Evolutionary conservation across 2,329 filamentous ascomycete species (phyloP), one percentile per base, ranked within the genome.

Genomic region (Monilinia laxa): DNA sequence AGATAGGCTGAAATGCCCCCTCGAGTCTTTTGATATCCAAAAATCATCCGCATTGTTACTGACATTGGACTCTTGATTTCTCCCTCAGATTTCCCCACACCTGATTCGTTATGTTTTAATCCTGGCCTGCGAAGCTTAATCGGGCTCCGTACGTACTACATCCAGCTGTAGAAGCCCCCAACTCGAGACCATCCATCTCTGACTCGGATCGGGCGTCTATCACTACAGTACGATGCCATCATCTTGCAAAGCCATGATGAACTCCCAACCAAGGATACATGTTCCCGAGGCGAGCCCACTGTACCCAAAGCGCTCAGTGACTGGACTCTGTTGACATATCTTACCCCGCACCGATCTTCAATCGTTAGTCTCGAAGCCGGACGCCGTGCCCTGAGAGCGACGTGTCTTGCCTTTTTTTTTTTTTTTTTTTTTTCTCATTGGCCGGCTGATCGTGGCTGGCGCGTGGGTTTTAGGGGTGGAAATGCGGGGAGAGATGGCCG

Each of bases 321-420:
- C 56, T 20, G 4, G 28, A 45, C 23, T 31, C 35, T 42, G 4
- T 14, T 16, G 18, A 7, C 20, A 14, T n/a, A 6, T 49, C 20
- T 49, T 59, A 59, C 57, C 57, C 57, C 57, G 57, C 57, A 23
- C 23, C 20, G 42, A 31, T 23, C 47, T 42, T 59, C 57, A 35
- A n/a, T 31, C 25, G 12, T 31, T n/a, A 59, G 55, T 59, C 12
- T 35, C n/a, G 16, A 45, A 25, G 12, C 1, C 23, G 31, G 56
- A 28, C 5, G 14, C 4, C 20, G 11, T 55, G 53, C 31, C 38
- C 20, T 35, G 18, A 4, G 35, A 14, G 18, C 18, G n/a, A n/a
- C n/a, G n/a, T n/a, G n/a, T n/a, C n/a, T n/a, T n/a, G n/a, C n/a
- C n/a, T n/a, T n/a, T n/a, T n/a, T n/a, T n/a, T n/a, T n/a, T n/a